Conservation (phyloP, 1,284 basidiomycete genomes). For the Inonotus obliquus region DNA sequence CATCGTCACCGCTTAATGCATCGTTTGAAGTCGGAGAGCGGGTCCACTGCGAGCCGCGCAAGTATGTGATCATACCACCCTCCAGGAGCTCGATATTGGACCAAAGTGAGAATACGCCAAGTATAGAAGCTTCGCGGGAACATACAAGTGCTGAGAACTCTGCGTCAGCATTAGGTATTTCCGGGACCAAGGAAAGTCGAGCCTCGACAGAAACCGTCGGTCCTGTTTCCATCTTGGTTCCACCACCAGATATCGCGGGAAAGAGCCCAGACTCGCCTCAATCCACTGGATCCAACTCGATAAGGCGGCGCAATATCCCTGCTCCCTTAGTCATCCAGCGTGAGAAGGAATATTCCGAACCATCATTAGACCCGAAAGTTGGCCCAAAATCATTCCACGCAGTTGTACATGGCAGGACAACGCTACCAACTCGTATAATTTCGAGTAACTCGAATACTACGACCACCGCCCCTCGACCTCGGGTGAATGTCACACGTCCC, state of each 20-base stretch:
- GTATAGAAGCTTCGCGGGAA: not conserved
- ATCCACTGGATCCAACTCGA: not conserved
- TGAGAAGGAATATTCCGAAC: constrained; percentile 13
- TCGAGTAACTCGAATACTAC: not conserved
- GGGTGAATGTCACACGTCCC: constrained; percentile 3
- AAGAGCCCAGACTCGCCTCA: not conserved
- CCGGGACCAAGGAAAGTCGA: not conserved
- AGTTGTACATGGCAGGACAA: constrained; percentile 14
- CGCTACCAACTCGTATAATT: not conserved
- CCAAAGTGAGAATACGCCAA: not conserved
- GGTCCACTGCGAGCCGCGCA: constrained; percentile 5
- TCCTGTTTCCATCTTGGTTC: not conserved
- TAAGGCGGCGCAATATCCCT: constrained; percentile 8
- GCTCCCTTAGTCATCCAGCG: constrained; percentile 3
- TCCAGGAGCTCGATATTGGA: not conserved
- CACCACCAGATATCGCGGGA: not conserved
- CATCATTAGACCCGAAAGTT: constrained; percentile 7
- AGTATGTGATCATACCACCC: constrained; percentile 9
- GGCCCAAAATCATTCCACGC: constrained; percentile 18
- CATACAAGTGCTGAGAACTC: not conserved
- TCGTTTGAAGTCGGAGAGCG: constrained; percentile 12
- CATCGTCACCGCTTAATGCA: constrained; percentile 7
- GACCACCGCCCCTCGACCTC: not conserved
- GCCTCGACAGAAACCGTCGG: constrained; percentile 7
- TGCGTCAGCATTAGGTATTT: not conserved